Evolutionary conservation across 352 stramenopile species (phyloP).

Genomic region (Thalassiosira oceanica): DNA sequence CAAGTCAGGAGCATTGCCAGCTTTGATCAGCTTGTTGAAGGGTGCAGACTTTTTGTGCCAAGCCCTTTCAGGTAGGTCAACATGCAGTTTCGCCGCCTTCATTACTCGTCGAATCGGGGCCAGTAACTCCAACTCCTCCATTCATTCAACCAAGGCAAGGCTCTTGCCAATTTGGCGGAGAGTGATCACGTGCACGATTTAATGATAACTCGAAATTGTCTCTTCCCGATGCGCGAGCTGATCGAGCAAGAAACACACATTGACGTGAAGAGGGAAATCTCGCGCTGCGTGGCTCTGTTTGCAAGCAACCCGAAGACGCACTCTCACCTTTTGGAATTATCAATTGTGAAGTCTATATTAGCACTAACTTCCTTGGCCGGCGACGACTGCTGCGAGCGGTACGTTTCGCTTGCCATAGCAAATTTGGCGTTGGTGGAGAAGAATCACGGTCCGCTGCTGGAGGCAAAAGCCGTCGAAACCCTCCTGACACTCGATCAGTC

Average conservation of each 20-base stretch:
- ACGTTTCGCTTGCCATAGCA: slow-evolving; percentile 89
- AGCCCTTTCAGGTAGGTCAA: too few species aligned
- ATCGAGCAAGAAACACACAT: slow-evolving; percentile 69
- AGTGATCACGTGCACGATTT: slow-evolving; percentile 94
- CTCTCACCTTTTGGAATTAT: slow-evolving; percentile 83
- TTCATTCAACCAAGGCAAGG: too few species aligned
- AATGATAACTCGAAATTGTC: slow-evolving; percentile 88
- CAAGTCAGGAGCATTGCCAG: slow-evolving; percentile 89
- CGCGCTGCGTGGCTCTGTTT: slow-evolving; percentile 90
- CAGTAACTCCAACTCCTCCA: too few species aligned
- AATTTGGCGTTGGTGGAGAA: slow-evolving; percentile 91
- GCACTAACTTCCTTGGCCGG: slow-evolving; percentile 85
- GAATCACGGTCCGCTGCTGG: slow-evolving; percentile 92
- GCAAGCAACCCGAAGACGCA: slow-evolving; percentile 90
- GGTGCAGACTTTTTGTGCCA: slow-evolving; percentile 88
- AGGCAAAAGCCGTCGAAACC: slow-evolving; percentile 86
- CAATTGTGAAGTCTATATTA: slow-evolving; percentile 86
- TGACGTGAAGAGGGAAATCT: slow-evolving; percentile 90
- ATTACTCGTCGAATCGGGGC: too few species aligned
- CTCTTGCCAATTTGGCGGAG: slow-evolving; percentile 93
- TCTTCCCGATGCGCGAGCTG: slow-evolving; percentile 89
- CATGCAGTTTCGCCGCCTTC: too few species aligned
- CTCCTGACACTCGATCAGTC: slow-evolving; percentile 87
- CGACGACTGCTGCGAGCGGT: slow-evolving; percentile 86
- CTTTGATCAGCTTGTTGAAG: slow-evolving; percentile 87